Evolutionary conservation across 2,329 filamentous ascomycete genomes (phyloP).

Genomic region (Phoma sp.): DNA sequence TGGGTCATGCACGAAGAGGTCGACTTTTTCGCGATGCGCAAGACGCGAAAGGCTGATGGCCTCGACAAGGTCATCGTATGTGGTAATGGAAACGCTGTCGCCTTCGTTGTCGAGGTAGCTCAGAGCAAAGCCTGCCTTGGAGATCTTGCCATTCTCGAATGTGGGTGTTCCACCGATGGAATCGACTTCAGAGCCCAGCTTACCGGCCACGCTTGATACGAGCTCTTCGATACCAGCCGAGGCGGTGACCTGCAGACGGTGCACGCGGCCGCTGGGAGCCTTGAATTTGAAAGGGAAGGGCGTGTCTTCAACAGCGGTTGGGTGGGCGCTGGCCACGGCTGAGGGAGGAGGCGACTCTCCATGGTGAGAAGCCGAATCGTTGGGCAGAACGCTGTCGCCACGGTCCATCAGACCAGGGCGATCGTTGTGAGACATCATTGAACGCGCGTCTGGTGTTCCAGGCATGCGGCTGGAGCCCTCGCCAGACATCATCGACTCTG

Average conservation of each 20-base stretch:
- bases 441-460: slow-evolving; percentile 71
- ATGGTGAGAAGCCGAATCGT: slow-evolving; percentile 92
- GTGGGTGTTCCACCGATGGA: slow-evolving; percentile 80
- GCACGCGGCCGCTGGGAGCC: slow-evolving; percentile 90
- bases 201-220: slow-evolving; percentile 76
- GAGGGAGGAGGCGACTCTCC: slow-evolving; percentile 78
- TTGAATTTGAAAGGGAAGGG: slow-evolving; percentile 99
- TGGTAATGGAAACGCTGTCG: slow-evolving; percentile 95
- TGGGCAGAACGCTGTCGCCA: slow-evolving; percentile 85
- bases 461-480: slow-evolving; percentile 77
- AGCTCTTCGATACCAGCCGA: slow-evolving; percentile 82
- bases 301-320: slow-evolving; percentile 65
- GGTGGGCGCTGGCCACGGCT: slow-evolving; percentile 63
- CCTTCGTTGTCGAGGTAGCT: slow-evolving; percentile 98
- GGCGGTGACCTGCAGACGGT: slow-evolving; percentile 84
- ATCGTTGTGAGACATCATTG: slow-evolving; percentile 80
- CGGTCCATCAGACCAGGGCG: slow-evolving; percentile 66
- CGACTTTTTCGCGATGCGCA: slow-evolving; percentile 85
- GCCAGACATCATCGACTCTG: slow-evolving; percentile 94
- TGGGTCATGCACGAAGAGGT: slow-evolving; percentile 94
- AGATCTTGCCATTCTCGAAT: slow-evolving; percentile 80
- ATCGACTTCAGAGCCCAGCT: slow-evolving; percentile 84
- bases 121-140: slow-evolving; percentile 81
- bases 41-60: slow-evolving; percentile 84
- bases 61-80: slow-evolving; percentile 89